A percentile compares a stretch with the other conserved stretches of the same genome.
Conservation (phyloP, 2,329 filamentous ascomycete species). For the Coniochaeta sp. region DNA sequence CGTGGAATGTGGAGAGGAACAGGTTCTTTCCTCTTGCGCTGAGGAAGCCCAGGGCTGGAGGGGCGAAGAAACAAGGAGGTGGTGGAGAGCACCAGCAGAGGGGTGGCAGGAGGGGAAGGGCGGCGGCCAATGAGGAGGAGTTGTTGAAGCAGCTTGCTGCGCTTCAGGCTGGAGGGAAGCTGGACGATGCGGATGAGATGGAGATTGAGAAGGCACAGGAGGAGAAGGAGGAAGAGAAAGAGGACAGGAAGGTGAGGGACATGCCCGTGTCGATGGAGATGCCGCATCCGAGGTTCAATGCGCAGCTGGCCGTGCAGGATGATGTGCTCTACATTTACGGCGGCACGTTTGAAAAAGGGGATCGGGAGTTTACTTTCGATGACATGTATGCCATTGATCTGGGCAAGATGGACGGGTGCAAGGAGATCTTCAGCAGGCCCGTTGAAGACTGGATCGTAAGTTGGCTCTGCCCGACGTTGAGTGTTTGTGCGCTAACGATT, state of each 20-base stretch:
- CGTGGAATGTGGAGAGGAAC: slow-evolving; percentile 94
- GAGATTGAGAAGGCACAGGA: slow-evolving; percentile 26
- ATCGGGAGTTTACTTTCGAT: slow-evolving; percentile 92
- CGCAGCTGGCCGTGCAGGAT: slow-evolving; percentile 82
- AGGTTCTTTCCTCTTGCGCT: slow-evolving; percentile 82
- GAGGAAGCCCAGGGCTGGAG: slow-evolving; percentile 60
- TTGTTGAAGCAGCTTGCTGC: slow-evolving; percentile 79
- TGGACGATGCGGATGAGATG: slow-evolving; percentile 40
- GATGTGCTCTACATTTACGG: slow-evolving; percentile 92
- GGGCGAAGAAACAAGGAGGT: slow-evolving; percentile 10
- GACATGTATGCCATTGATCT: slow-evolving; percentile 90
- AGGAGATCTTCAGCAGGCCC: slow-evolving; percentile 80
- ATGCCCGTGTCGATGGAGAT: slow-evolving; percentile 70
- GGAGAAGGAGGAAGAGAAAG: slow-evolving; percentile 43
- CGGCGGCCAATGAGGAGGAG: slow-evolving; percentile 87
- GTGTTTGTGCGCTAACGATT: not conserved
- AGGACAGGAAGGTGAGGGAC: slow-evolving; percentile 52
- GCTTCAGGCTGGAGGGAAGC: slow-evolving; percentile 65
- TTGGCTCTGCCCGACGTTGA: slow-evolving; percentile 6
- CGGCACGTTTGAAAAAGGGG: slow-evolving; percentile 90
- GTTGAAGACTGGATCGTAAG: slow-evolving; percentile 76
- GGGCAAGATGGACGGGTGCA: slow-evolving; percentile 91
- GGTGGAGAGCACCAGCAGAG: slow-evolving; percentile 34
- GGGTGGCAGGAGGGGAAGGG: slow-evolving; percentile 59
- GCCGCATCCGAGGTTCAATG: slow-evolving; percentile 86